Conservation (phyloP, 148 eudicot species). For the Euryodendron excelsum region DNA sequence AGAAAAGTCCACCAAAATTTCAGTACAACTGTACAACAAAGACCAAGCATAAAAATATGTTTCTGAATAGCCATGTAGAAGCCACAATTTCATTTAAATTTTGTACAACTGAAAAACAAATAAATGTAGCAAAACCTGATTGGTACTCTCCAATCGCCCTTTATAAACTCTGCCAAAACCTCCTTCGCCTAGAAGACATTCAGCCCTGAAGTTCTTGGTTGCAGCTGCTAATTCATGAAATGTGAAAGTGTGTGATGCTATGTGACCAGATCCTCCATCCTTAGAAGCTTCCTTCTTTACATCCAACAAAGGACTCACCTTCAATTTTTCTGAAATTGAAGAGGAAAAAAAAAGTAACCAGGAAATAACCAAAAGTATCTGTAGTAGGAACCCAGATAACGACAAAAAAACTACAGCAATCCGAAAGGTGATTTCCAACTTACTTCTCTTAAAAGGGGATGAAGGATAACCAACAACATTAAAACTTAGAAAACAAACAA, state of each 20-base stretch:
- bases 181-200: conserved; percentile 61
- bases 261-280: conserved; percentile 50
- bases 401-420: background rate
- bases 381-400: background rate
- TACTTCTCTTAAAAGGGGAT: background rate
- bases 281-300: conserved; percentile 38
- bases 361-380: background rate
- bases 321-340: conserved; percentile 35
- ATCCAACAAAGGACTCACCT: conserved; percentile 28
- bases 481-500: background rate
- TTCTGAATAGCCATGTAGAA: background rate
- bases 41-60: background rate
- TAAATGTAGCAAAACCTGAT: conserved; percentile 39
- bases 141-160: conserved; percentile 49
- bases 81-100: background rate
- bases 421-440: background rate
- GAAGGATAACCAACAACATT: background rate
- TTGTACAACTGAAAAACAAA: background rate
- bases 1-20: background rate
- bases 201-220: conserved; percentile 55
- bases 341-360: background rate
- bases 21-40: background rate
- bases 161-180: conserved; percentile 61
- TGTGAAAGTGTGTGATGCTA: conserved; percentile 56
- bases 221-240: conserved; percentile 62